Evolutionary conservation across 176 grass and related monocot genomes (phyloP), one percentile per base, ranked within the genome.

Genomic region (Puya raimondii): DNA sequence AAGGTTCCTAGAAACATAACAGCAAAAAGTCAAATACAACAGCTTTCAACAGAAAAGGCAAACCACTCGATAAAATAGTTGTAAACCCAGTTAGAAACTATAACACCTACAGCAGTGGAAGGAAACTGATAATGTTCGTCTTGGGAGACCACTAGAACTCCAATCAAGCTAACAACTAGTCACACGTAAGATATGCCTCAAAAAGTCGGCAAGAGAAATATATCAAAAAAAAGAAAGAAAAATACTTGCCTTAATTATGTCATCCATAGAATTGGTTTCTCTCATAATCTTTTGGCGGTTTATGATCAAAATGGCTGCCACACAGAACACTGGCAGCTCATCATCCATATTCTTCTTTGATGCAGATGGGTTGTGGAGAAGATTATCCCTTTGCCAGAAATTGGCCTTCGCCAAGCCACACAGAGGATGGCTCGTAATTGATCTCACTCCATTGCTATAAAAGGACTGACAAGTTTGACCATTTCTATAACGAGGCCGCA

Each of bases 261-360:
- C 94, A 84, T 97, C 94, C 49, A 97, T 88, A 16, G 94, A 97
- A 26, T 61, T 79, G 64, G 89, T 90, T 72, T 89, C 94, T 79
- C 80, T 85, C 77, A 93, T 88, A 80, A 97, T 97, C 86, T 86
- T 92, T 47, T 97, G 82, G 23, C 86, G 76, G 65, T 97, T 97
- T 66, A 86, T 84, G 80, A 90, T 87, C 63, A 97, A 79, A 75
- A 97, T 93, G 65, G 94, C 94, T 59, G 89, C 89, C 64, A 97
- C 89, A 72, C 94, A 97, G 61, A 97, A 97, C 63, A 90, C 80
- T 67, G 84, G 77, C 75, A 97, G 72, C 72, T 97, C 94, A 8
- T 97, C 80, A 68, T 97, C 94, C 29, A 72, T 77, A 20, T 63
- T 81, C 22, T 73, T 90, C 23, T 29, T 47, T 51, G 56, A 71